A percentile compares a stretch with the other conserved stretches of the same genome.
Conservation (phyloP, 768 basidiomycete genomes). For the Mycena olivaceomarginata region DNA sequence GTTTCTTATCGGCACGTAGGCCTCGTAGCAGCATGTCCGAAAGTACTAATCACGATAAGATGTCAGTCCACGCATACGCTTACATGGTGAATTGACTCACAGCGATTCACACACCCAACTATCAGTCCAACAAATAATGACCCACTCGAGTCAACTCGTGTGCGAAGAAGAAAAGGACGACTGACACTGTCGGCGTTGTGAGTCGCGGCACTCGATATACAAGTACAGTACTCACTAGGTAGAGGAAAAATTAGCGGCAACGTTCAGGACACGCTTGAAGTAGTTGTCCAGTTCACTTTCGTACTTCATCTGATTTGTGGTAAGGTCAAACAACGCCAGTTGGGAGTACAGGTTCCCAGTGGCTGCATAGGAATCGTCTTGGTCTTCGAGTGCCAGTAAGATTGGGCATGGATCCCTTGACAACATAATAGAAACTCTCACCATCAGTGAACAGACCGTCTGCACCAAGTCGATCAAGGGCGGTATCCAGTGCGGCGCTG, state of each 20-base stretch:
- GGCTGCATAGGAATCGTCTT: not conserved
- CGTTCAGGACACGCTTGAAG: not conserved
- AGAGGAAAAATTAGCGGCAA: not conserved
- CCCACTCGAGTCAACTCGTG: not conserved
- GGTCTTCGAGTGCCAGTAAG: not conserved
- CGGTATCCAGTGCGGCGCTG: slow-evolving; percentile 3
- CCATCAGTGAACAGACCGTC: not conserved
- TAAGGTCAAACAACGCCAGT: slow-evolving; percentile 10
- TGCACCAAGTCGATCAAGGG: not conserved
- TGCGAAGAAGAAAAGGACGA: not conserved
- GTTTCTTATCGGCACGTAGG: not conserved
- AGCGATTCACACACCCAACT: not conserved
- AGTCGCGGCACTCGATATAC: not conserved
- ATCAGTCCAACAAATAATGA: not conserved
- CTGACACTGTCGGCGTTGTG: not conserved
- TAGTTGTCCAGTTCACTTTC: not conserved
- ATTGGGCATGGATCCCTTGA: not conserved
- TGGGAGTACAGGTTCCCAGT: slow-evolving; percentile 9
- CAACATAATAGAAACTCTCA: not conserved
- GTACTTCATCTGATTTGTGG: slow-evolving; percentile 9
- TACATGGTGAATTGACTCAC: not conserved
- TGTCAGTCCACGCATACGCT: not conserved
- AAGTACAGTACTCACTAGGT: not conserved
- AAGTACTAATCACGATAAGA: not conserved
- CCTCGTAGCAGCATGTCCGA: slow-evolving; percentile 7